A percentile compares a stretch with the other conserved stretches of the same genome.
phyloP scores from a whole-genome alignment of 1,284 basidiomycete genomes.

The Apiotrichum mycotoxinovorans region DNA sequence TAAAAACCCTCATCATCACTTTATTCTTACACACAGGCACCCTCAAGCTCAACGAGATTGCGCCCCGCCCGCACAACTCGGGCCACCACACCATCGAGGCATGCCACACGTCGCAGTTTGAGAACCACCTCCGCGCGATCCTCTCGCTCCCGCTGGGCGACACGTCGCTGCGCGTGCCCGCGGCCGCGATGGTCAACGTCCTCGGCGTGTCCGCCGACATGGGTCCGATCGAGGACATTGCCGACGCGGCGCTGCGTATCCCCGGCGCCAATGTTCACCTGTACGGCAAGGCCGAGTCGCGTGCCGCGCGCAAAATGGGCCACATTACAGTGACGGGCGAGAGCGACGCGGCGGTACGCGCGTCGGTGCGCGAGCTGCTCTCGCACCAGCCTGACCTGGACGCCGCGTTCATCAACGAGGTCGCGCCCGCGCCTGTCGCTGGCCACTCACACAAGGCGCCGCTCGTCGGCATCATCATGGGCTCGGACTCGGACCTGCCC shows the following conservation, averaged over 20 bases:
- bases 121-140: constrained; percentile 97
- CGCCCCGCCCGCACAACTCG: constrained; percentile 97
- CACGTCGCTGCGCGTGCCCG: constrained; percentile 80
- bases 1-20: not conserved
- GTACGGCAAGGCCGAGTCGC: constrained; percentile 87
- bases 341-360: constrained; percentile 71
- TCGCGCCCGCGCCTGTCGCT: constrained; percentile 54
- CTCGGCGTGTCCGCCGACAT: constrained; percentile 72
- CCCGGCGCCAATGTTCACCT: constrained; percentile 82
- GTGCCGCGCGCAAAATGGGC: constrained; percentile 95
- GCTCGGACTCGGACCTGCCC: constrained; percentile 94
- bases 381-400: constrained; percentile 60
- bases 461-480: constrained; percentile 95
- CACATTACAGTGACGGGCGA: constrained; percentile 88
- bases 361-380: constrained; percentile 68
- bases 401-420: constrained; percentile 54
- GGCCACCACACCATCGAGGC: constrained; percentile 99
- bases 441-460: constrained; percentile 63
- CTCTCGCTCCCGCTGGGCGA: constrained; percentile 85
- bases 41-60: constrained; percentile 93
- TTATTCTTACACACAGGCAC: constrained; percentile 57
- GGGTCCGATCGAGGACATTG: constrained; percentile 56
- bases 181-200: constrained; percentile 91
- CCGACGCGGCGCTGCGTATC: constrained; percentile 59
- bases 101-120: constrained; percentile 92